Percentiles rank a stretch among this genome's conserved stretches.
Conservation (phyloP, 2,329 filamentous ascomycete genomes). For the Arthrobotrys sinensis region DNA sequence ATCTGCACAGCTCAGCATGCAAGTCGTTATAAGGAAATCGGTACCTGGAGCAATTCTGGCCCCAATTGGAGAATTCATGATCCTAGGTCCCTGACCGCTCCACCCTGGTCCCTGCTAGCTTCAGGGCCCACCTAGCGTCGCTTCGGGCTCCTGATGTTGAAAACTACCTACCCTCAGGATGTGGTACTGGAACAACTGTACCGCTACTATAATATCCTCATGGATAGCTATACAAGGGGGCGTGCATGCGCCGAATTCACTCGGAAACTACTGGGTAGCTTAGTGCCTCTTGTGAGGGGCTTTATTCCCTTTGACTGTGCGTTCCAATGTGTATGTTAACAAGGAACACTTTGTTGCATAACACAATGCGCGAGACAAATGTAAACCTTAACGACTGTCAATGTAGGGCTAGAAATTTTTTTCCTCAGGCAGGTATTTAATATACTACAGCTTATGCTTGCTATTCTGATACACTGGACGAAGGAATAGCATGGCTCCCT, state of each 20-base stretch:
- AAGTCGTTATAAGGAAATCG: not conserved
- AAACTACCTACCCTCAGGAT: slow-evolving; percentile 9
- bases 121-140: not conserved
- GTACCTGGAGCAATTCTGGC: not conserved
- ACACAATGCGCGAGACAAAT: slow-evolving; percentile 27
- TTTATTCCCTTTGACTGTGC: not conserved
- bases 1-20: not conserved
- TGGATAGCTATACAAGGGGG: not conserved
- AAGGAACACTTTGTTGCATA: slow-evolving; percentile 20
- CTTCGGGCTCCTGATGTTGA: not conserved
- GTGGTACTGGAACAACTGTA: slow-evolving; percentile 5
- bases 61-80: too few relatives aligned
- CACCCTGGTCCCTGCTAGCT: not conserved
- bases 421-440: not conserved
- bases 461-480: slow-evolving; percentile 26
- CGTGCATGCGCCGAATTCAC: not conserved
- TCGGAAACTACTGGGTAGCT: not conserved
- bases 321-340: not conserved
- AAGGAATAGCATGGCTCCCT: not conserved
- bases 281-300: not conserved
- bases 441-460: slow-evolving; percentile 1
- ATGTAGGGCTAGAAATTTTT: not conserved
- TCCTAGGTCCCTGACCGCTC: too few relatives aligned
- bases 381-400: not conserved
- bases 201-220: not conserved